phyloP scores from a whole-genome alignment of 192 early-diverging fungal species.

The Coemansia sp. region DNA sequence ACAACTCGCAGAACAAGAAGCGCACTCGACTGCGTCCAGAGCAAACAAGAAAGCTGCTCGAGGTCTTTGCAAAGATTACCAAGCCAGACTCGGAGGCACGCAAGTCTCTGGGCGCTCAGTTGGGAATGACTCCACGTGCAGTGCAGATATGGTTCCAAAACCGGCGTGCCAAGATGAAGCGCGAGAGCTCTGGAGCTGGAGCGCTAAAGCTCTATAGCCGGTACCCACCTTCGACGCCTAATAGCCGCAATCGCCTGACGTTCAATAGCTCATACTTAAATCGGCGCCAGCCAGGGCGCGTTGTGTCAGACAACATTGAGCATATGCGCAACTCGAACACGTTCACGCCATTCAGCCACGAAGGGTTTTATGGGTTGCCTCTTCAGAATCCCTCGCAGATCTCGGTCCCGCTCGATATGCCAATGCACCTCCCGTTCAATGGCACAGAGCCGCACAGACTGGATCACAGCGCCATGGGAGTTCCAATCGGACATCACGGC shows the following conservation, averaged over 20 bases:
- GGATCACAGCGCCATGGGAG: conserved; percentile 38
- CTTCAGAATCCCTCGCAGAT: conserved; percentile 50
- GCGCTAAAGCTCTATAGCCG: conserved; percentile 13
- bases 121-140: conserved; percentile 68
- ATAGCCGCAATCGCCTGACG: conserved; percentile 35
- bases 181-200: conserved; percentile 50
- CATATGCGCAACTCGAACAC: conserved; percentile 24
- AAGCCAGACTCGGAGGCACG: conserved; percentile 69
- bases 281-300: conserved; percentile 34
- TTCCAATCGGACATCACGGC: conserved; percentile 22
- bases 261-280: conserved; percentile 32
- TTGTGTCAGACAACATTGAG: conserved; percentile 40
- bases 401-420: conserved; percentile 32
- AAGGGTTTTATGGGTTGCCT: conserved; percentile 23
- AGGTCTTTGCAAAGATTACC: conserved; percentile 59
- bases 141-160: conserved; percentile 91
- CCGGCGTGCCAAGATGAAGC: conserved; percentile 82
- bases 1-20: conserved; percentile 52
- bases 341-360: conserved; percentile 27
- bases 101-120: conserved; percentile 59
- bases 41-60: conserved; percentile 63
- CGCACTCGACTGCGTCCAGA: conserved; percentile 68
- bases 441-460: conserved; percentile 11
- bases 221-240: conserved; percentile 8
- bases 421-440: conserved; percentile 13